Evolutionary conservation across 75 land plant species (phyloP), one percentile per base, ranked within the genome.

Genomic region (Sequoia sempervirens): DNA sequence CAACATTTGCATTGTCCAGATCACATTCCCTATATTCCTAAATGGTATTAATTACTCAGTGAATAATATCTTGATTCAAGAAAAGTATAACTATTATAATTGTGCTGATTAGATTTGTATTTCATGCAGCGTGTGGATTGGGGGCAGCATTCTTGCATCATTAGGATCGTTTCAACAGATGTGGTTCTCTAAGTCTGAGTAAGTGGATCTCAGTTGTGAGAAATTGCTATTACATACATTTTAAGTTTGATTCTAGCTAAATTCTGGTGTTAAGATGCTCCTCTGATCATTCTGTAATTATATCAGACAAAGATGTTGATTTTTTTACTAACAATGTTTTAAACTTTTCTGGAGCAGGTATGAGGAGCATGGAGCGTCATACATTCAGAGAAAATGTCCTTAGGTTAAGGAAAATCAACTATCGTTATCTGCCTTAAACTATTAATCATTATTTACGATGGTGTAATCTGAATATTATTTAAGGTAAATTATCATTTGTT

Each of bases 121-220:
- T 26, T 78, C 46, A 45, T 70, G 13, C 93, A 96, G 97, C 88
- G 97, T 96, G 36, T 96, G 95, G 97, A 96, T 96, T 79, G 99
- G 99, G 70, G 99, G 99, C 26, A 96, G 99, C 84, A 96, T 96
- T 86, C 80, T 95, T 75, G 97, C 99, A 38, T 96, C 99, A 54
- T 90, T 96, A 82, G 99, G 99, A 40, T 96, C 99, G 28, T 95
- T 96, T 84, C 99, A 96, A 87, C 99, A 96, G 85, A 95, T 96
- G 99, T 96, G 99, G 99, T 93, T 96, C 88, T 96, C 99, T 81
- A 96, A 96, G 80, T 87, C 97, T 6, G 97, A 96, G 99, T 96
- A 89, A 91, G 97, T 69, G 18, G 41, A 50, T 32, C 34, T 50
- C n/a, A 36, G 85, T 40, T 78, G 28, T 26, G 34, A 15, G 13